Base-by-base conservation (phyloP, 1,284 basidiomycete species). In the Trametes pubescens region DNA sequence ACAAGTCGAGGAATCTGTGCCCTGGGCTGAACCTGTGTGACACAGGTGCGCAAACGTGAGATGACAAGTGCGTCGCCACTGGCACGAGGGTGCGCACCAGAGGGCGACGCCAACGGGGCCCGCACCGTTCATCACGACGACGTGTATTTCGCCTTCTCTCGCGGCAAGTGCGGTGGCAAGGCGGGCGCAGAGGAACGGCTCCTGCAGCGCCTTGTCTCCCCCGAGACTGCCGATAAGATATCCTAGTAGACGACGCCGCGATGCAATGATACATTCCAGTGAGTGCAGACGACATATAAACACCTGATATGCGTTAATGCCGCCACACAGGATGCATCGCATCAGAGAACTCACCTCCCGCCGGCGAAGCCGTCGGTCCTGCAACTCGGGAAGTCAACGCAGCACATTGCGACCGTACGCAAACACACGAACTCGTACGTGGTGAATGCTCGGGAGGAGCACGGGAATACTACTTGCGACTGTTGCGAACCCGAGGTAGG, bases 301-400 rank as follows among this genome's bases (percentile, higher is more conserved):
- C 38, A 13, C 38, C 38, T 40, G 38, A 4, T 18, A 40, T 4
- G 38, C 38, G 38, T 40, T 10, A 40, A 16, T n/a, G 43, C 43
- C 18, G 8, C 8, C 1, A n/a, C 1, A 16, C 21, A 5, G n/a
- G 18, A 21, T 8, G 8, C 11, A 8, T 44, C 18, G 18, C n/a
- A n/a, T n/a, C 8, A 29, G n/a, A n/a, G n/a, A n/a, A n/a, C n/a
- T 48, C 18, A 69, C 68, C 68, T 24, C 65, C 64, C 5, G 40
- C 44, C 5, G 65, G 68, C n/a, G 57, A 52, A 9, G 46, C 61
- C 59, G 34, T 59, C 57, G 57, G 48, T 64, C 61, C 34, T 68
- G 65, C 69, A 67, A 70, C n/a, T n/a, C n/a, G n/a, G n/a, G 48
- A 70, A 70, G 44, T 70, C 67, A 22, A 69, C 65, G 14, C 24